Conservation (phyloP, 768 basidiomycete species). For the Rhizopogon rudus region DNA sequence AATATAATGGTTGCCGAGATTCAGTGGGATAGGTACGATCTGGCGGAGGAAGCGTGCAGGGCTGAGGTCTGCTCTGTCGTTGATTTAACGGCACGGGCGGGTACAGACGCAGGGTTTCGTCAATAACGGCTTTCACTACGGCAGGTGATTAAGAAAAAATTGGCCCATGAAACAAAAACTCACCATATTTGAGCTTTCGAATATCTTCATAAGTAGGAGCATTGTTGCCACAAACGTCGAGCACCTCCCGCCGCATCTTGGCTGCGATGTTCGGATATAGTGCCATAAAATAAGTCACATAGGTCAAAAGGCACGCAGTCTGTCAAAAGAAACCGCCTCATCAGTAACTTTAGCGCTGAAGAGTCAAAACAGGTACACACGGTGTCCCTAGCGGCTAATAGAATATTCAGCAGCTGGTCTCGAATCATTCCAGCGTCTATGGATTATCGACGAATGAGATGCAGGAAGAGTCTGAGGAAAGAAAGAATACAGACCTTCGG, state of each 20-base stretch:
- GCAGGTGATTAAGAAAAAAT: constrained; percentile 3
- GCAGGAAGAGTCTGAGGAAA: constrained; percentile 2
- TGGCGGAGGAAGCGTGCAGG: constrained; percentile 48
- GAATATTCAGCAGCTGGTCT: constrained; percentile 73
- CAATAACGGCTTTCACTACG: constrained; percentile 69
- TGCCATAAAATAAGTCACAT: constrained; percentile 64
- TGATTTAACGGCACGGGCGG: constrained; percentile 76
- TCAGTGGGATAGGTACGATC: constrained; percentile 40
- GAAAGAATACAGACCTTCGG: constrained; percentile 42
- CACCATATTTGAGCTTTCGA: constrained; percentile 62
- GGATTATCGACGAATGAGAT: constrained; percentile 3
- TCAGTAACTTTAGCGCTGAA: not conserved
- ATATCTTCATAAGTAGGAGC: constrained; percentile 54
- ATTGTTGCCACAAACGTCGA: constrained; percentile 46
- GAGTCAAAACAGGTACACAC: constrained; percentile 31
- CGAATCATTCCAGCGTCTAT: constrained; percentile 63
- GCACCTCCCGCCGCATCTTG: constrained; percentile 56
- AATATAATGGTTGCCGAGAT: constrained; percentile 43
- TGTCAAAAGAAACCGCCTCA: constrained; percentile 17
- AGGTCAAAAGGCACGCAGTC: constrained; percentile 71
- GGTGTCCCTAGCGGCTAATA: constrained; percentile 77
- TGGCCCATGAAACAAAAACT: constrained; percentile 17
- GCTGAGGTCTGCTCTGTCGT: constrained; percentile 46
- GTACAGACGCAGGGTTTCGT: constrained; percentile 74
- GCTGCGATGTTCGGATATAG: constrained; percentile 52